These are phyloP conservation scores for Beta macrorhiza DNA, from an alignment of 179 eudicot species.

Conservation along the genomic window DNA sequence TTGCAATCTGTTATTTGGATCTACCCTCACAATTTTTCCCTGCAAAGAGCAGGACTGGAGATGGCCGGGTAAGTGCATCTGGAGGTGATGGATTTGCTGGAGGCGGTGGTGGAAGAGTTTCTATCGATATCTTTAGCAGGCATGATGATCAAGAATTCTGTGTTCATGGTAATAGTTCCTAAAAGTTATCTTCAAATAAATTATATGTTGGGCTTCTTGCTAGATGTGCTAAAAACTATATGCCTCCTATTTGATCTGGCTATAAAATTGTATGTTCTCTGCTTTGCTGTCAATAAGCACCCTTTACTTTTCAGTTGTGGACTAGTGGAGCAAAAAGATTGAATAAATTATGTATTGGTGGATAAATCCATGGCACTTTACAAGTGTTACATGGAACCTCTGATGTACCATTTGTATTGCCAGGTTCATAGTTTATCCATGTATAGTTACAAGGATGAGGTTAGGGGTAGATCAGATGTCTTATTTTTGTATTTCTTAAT, in stretches of 20 bases:
- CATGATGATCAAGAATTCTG: constrained; percentile 54
- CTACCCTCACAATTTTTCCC: constrained; percentile 4
- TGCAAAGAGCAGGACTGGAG: constrained; percentile 64
- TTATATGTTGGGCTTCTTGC: background rate
- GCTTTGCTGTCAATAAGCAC: background rate
- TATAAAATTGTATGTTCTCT: background rate
- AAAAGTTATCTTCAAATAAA: background rate
- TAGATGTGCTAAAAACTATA: too few relatives aligned
- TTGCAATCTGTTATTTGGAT: constrained; percentile 15
- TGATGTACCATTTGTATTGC: background rate
- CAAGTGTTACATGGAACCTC: background rate
- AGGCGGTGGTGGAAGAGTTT: constrained; percentile 89
- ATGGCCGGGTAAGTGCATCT: constrained; percentile 62
- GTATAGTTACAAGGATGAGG: background rate
- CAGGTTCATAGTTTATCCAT: background rate
- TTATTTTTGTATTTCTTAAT: background rate
- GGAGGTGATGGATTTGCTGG: constrained; percentile 92
- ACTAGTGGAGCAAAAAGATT: background rate
- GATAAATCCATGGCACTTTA: background rate
- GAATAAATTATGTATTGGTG: background rate
- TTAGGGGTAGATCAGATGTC: background rate
- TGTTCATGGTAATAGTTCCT: constrained; percentile 53
- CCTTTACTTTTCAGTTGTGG: background rate
- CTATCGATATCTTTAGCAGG: constrained; percentile 56
- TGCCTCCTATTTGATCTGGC: background rate